phyloP scores from a whole-genome alignment of 768 basidiomycete species.

The Auricularia heimuer region DNA sequence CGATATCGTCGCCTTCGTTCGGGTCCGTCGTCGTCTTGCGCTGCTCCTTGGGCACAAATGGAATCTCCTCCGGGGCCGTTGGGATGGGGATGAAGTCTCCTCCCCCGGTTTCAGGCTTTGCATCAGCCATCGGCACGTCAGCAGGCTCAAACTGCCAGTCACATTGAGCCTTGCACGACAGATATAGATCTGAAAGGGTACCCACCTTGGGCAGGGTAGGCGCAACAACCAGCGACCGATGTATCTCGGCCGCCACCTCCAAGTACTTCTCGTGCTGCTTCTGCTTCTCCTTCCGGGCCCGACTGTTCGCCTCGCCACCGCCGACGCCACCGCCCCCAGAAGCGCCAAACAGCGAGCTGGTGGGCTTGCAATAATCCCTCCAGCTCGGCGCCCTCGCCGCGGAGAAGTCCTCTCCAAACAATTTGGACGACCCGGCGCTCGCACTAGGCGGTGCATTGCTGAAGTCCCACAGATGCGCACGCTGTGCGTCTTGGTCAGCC shows the following conservation, averaged over 20 bases:
- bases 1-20: constrained; percentile 50
- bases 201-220: constrained; percentile 41
- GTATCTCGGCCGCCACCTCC: constrained; percentile 55
- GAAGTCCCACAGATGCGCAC: background rate
- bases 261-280: constrained; percentile 16
- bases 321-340: too few relatives aligned
- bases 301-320: background rate
- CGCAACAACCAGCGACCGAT: constrained; percentile 50
- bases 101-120: constrained; percentile 6
- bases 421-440: background rate
- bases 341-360: background rate
- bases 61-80: constrained; percentile 48
- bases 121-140: constrained; percentile 5
- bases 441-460: background rate
- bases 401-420: background rate
- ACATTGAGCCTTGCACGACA: constrained; percentile 2
- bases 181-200: constrained; percentile 7
- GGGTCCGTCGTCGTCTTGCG: constrained; percentile 28
- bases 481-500: background rate
- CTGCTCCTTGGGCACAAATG: constrained; percentile 63
- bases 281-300: constrained; percentile 2
- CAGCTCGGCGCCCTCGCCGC: background rate
- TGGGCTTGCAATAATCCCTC: background rate
- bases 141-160: constrained; percentile 2
- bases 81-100: constrained; percentile 5